Percentiles rank a stretch among this genome's conserved stretches.
Conservation (phyloP, 306 rosid genomes). For the Myrica gale region DNA sequence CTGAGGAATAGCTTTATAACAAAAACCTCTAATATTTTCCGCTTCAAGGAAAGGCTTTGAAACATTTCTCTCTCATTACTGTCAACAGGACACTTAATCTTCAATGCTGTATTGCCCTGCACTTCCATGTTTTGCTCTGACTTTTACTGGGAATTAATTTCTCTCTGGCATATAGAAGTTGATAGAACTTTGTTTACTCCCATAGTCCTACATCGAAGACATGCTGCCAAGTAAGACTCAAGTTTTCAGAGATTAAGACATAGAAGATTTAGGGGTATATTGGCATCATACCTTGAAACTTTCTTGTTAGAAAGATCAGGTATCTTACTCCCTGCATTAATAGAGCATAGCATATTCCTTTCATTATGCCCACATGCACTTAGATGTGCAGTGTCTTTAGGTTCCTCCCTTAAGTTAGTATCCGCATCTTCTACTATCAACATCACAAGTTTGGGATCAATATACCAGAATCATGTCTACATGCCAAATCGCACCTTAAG, state of each 20-base stretch:
- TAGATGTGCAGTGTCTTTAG: slow-evolving; percentile 14
- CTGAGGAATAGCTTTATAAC: not conserved
- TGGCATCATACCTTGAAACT: slow-evolving; percentile 44
- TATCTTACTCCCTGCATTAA: slow-evolving; percentile 41
- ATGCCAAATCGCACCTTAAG: not conserved
- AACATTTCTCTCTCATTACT: slow-evolving; percentile 44
- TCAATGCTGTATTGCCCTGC: slow-evolving; percentile 31
- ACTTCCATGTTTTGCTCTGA: slow-evolving; percentile 38
- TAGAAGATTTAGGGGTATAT: slow-evolving; percentile 10
- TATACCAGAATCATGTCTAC: not conserved
- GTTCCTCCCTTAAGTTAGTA: slow-evolving; percentile 17
- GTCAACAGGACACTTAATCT: slow-evolving; percentile 35
- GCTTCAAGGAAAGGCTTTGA: slow-evolving; percentile 45
- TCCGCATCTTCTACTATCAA: not conserved
- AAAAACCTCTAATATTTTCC: slow-evolving; percentile 65
- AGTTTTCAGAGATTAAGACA: slow-evolving; percentile 10
- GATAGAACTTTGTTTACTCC: slow-evolving; percentile 38
- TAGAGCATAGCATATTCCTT: slow-evolving; percentile 45
- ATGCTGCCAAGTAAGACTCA: slow-evolving; percentile 23
- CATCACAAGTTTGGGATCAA: not conserved
- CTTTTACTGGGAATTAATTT: slow-evolving; percentile 26
- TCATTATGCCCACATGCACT: slow-evolving; percentile 26
- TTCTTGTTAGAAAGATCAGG: slow-evolving; percentile 49
- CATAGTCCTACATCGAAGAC: slow-evolving; percentile 36
- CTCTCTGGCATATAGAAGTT: slow-evolving; percentile 40